Percentiles rank a stretch among this genome's conserved stretches.
Conservation (phyloP, 164 flowering plant genomes). For the Vitis rupestris region DNA sequence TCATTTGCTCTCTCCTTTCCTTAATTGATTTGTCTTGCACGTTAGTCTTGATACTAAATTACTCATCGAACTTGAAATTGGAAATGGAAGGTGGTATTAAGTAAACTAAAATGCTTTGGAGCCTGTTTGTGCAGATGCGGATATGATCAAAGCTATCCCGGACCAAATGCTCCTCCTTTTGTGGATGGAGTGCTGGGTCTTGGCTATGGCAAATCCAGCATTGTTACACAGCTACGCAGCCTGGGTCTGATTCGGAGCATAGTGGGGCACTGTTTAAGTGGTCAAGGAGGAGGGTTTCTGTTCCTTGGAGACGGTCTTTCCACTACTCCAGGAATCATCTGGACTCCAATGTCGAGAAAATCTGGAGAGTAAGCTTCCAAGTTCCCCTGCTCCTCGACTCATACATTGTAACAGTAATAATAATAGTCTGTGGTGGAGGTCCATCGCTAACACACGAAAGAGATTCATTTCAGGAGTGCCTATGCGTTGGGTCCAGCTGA, state of each 20-base stretch:
- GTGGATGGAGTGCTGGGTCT: conserved; percentile 67
- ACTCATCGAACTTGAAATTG: too few species aligned
- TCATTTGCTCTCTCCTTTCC: background rate
- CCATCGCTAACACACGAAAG: too few species aligned
- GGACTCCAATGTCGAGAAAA: conserved; percentile 40
- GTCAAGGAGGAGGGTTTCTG: conserved; percentile 57
- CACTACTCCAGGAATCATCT: conserved; percentile 41
- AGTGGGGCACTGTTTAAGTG: conserved; percentile 59
- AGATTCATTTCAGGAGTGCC: conserved; percentile 35
- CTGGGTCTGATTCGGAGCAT: conserved; percentile 39
- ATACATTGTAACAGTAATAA: background rate
- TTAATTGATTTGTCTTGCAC: background rate
- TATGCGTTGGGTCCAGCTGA: conserved; percentile 55
- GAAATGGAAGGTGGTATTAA: background rate
- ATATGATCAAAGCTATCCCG: conserved; percentile 40
- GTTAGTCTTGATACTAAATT: too few species aligned
- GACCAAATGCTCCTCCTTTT: conserved; percentile 30
- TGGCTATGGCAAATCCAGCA: conserved; percentile 49
- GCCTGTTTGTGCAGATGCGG: conserved; percentile 50
- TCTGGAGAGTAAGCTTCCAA: conserved; percentile 29
- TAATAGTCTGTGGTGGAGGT: too few species aligned
- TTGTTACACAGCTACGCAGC: conserved; percentile 36
- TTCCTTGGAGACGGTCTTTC: conserved; percentile 55
- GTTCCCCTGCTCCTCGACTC: background rate
- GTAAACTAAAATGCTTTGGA: background rate